Evolutionary conservation across 306 rosid genomes (phyloP).

Genomic region (Sophora flavescens): DNA sequence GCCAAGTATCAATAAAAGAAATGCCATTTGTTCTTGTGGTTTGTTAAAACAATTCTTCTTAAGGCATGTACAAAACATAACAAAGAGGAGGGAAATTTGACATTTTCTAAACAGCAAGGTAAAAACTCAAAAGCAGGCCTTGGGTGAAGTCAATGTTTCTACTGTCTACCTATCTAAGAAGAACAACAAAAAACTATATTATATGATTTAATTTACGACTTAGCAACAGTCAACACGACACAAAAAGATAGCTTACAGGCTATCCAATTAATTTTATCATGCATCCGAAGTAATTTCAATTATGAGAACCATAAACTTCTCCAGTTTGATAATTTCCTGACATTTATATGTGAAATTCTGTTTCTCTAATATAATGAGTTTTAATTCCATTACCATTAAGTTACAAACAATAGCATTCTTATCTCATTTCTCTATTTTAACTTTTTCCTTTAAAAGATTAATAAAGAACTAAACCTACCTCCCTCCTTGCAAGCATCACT

Average conservation of each 20-base stretch:
- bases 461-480: neutral
- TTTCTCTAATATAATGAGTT: neutral
- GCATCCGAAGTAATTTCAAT: neutral
- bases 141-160: neutral
- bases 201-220: slow-evolving; percentile 21
- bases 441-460: too few species aligned
- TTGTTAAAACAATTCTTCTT: neutral
- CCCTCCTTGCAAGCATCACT: neutral
- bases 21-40: neutral
- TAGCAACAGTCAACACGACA: neutral
- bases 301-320: neutral
- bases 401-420: neutral
- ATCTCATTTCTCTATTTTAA: neutral
- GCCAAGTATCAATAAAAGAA: neutral
- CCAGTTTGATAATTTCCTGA: neutral
- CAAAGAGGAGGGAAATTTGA: neutral
- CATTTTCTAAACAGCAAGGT: slow-evolving; percentile 23
- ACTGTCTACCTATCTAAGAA: neutral
- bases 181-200: neutral
- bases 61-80: neutral
- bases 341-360: neutral
- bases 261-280: neutral
- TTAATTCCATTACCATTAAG: neutral
- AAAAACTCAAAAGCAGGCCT: neutral
- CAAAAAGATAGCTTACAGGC: neutral